Percentiles rank a stretch among this genome's conserved stretches.
These are phyloP conservation scores for Chalciporus pseudorubinellus DNA, from an alignment of 768 basidiomycete genomes.

Conservation along the genomic window DNA sequence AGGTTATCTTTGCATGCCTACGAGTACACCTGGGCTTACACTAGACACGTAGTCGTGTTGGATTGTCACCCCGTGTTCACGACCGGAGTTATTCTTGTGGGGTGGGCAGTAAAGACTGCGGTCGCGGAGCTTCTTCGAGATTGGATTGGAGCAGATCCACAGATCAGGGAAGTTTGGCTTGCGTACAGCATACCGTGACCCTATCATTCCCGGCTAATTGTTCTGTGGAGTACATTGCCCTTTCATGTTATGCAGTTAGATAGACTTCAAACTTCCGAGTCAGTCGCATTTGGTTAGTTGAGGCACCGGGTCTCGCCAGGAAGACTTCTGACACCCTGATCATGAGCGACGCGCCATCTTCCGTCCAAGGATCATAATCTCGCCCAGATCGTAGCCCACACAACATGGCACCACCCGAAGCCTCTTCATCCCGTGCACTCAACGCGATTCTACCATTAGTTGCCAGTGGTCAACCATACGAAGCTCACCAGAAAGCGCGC, in stretches of 20 bases:
- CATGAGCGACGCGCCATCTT: background rate
- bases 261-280: too few species aligned
- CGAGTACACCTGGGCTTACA: background rate
- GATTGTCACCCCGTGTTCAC: conserved; percentile 75
- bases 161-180: conserved; percentile 67
- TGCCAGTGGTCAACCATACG: conserved; percentile 70
- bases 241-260: background rate
- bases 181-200: conserved; percentile 74
- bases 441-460: conserved; percentile 77
- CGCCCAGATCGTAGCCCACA: conserved; percentile 8
- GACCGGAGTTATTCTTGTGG: conserved; percentile 67
- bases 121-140: conserved; percentile 59
- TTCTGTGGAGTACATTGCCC: conserved; percentile 2
- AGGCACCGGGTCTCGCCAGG: background rate
- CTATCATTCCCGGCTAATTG: background rate
- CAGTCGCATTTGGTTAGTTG: too few species aligned
- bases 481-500: conserved; percentile 95
- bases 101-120: conserved; percentile 69
- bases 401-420: conserved; percentile 24
- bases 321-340: conserved; percentile 26
- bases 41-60: conserved; percentile 55
- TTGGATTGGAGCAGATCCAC: conserved; percentile 63
- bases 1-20: conserved; percentile 10
- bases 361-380: background rate
- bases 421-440: conserved; percentile 62